Conservation (phyloP, 495 filamentous ascomycete species). For the Penicillium chermesinum region DNA sequence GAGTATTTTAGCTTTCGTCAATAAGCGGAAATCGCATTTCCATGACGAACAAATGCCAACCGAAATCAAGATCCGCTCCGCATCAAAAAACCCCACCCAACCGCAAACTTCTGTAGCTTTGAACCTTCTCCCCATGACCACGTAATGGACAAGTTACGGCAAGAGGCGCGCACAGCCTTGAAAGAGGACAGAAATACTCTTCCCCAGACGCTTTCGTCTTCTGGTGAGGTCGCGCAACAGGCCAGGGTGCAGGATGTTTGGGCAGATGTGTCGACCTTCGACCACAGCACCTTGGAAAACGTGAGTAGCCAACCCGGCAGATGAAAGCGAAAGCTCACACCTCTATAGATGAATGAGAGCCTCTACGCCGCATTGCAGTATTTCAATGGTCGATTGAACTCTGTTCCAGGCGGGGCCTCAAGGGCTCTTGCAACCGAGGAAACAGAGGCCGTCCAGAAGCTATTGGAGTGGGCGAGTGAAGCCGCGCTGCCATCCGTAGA, state of each 20-base stretch:
- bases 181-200: conserved; percentile 10
- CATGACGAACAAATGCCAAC: too few relatives aligned
- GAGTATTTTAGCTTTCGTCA: too few relatives aligned
- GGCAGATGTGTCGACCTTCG: conserved; percentile 26
- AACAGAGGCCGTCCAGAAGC: conserved; percentile 16
- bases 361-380: conserved; percentile 26
- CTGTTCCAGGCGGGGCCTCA: conserved; percentile 12
- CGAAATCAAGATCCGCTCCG: too few relatives aligned
- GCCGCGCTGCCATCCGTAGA: conserved; percentile 31
- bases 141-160: conserved; percentile 32
- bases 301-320: conserved; percentile 8
- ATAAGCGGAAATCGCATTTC: too few relatives aligned
- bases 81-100: background rate
- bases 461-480: conserved; percentile 35
- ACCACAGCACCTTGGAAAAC: conserved; percentile 15
- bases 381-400: conserved; percentile 15
- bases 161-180: conserved; percentile 25
- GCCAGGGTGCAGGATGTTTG: conserved; percentile 24
- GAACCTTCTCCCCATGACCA: background rate
- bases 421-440: conserved; percentile 21
- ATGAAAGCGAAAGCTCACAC: conserved; percentile 3
- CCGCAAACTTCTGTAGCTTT: background rate
- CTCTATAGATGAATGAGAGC: conserved; percentile 27
- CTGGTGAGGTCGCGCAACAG: conserved; percentile 1
- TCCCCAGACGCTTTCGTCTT: background rate